phyloP scores from a whole-genome alignment of 345 rosid genomes.

The Eucalyptus cladocalyx region DNA sequence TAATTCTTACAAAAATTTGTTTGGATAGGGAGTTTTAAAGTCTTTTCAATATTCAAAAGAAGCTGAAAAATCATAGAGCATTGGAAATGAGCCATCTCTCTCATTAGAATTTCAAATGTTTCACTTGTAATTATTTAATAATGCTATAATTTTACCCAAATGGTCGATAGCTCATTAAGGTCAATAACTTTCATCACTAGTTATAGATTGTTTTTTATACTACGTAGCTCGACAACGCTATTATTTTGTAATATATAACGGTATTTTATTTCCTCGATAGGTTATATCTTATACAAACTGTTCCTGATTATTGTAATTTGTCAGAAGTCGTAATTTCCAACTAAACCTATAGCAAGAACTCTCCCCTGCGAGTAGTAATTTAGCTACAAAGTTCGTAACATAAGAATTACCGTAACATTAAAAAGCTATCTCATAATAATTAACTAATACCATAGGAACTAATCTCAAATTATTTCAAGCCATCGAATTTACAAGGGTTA shows the following conservation, averaged over 20 bases:
- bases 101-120: not conserved
- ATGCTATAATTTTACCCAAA: not conserved
- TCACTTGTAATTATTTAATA: not conserved
- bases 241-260: not conserved
- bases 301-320: not conserved
- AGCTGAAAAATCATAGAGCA: not conserved
- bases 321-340: not conserved
- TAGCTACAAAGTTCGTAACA: not conserved
- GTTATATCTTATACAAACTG: not conserved
- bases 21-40: not conserved
- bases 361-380: not conserved
- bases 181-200: not conserved
- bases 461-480: not conserved
- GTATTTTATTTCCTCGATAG: not conserved
- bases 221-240: not conserved
- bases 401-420: not conserved
- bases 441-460: not conserved
- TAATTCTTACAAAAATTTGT: not conserved
- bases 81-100: not conserved
- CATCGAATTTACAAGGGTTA: not conserved
- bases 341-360: not conserved
- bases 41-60: not conserved
- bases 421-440: not conserved
- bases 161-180: not conserved
- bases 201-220: not conserved